Evolutionary conservation across 257 asterid species (phyloP).

Genomic region (Fraxinus americana): DNA sequence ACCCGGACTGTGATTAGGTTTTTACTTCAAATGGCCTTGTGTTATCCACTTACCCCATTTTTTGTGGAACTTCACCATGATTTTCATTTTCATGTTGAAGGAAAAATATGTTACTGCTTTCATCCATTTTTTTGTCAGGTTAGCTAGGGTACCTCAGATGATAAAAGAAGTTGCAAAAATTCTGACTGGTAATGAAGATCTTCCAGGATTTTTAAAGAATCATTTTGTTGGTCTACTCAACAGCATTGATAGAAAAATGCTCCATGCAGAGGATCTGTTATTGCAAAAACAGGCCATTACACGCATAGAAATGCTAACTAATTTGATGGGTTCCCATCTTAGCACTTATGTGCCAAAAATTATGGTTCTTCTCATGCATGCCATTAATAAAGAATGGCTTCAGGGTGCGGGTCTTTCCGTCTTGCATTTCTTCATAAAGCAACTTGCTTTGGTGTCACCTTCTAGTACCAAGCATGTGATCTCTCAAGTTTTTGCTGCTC

Average conservation of each 20-base stretch:
- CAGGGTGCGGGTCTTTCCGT: slow-evolving; percentile 83
- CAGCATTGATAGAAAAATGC: slow-evolving; percentile 91
- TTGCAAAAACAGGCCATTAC: slow-evolving; percentile 85
- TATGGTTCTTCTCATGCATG: slow-evolving; percentile 99
- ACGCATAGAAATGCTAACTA: slow-evolving; percentile 85
- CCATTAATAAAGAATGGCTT: slow-evolving; percentile 79
- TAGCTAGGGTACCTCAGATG: slow-evolving; percentile 77
- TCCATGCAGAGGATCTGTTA: slow-evolving; percentile 66
- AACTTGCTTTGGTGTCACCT: slow-evolving; percentile 75
- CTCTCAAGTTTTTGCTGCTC: slow-evolving; percentile 98
- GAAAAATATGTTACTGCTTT: not conserved
- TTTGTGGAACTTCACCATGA: not conserved
- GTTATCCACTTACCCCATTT: slow-evolving; percentile 14
- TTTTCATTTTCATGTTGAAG: slow-evolving; percentile 22
- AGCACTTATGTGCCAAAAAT: slow-evolving; percentile 89
- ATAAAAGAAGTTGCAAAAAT: slow-evolving; percentile 77
- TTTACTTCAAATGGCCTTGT: slow-evolving; percentile 15
- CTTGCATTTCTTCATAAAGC: slow-evolving; percentile 80
- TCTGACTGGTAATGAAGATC: slow-evolving; percentile 75
- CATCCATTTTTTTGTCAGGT: slow-evolving; percentile 48
- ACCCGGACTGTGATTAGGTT: not conserved
- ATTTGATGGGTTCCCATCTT: slow-evolving; percentile 88
- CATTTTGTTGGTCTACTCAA: slow-evolving; percentile 88
- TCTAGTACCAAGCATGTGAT: slow-evolving; percentile 85
- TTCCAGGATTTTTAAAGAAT: slow-evolving; percentile 83